phyloP scores from a whole-genome alignment of 2,329 filamentous ascomycete species.

The Epichloe bromicola region DNA sequence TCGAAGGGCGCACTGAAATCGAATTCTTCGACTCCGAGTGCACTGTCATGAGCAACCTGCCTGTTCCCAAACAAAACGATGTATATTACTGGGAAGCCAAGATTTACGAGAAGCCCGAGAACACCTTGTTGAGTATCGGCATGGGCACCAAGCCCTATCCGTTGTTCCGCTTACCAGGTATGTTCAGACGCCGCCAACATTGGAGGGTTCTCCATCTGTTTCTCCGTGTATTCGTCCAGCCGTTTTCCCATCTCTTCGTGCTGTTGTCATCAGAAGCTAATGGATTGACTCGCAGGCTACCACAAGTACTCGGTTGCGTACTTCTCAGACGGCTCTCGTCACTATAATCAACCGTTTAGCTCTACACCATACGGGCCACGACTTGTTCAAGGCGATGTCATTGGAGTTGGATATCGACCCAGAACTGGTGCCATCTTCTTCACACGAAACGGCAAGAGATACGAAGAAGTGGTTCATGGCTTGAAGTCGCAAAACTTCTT shows the following conservation, averaged over 20 bases:
- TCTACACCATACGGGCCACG: constrained; percentile 68
- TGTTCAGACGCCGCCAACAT: constrained; percentile 15
- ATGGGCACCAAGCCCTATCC: constrained; percentile 97
- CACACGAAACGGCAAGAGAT: constrained; percentile 92
- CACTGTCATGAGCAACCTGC: constrained; percentile 91
- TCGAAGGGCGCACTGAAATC: constrained; percentile 90
- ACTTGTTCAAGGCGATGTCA: constrained; percentile 85
- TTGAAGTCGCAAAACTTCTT: constrained; percentile 95
- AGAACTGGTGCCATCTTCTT: constrained; percentile 94
- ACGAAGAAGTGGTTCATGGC: constrained; percentile 88
- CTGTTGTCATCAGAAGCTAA: too few relatives aligned
- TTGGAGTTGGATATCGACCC: constrained; percentile 89
- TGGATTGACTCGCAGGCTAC: constrained; percentile 40
- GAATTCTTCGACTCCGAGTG: constrained; percentile 98
- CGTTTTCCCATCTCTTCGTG: too few relatives aligned
- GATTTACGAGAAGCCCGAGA: constrained; percentile 93
- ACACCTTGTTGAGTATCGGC: constrained; percentile 75
- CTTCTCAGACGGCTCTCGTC: constrained; percentile 71
- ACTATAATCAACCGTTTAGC: constrained; percentile 85
- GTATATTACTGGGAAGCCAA: constrained; percentile 99
- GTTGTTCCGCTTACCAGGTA: constrained; percentile 85
- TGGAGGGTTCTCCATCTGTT: not conserved
- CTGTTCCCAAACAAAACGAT: constrained; percentile 96
- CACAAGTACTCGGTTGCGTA: constrained; percentile 92
- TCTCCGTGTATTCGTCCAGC: not conserved